These are phyloP conservation scores for Phytophthora fragariaefolia DNA, from an alignment of 352 stramenopile genomes.

Conservation along the genomic window DNA sequence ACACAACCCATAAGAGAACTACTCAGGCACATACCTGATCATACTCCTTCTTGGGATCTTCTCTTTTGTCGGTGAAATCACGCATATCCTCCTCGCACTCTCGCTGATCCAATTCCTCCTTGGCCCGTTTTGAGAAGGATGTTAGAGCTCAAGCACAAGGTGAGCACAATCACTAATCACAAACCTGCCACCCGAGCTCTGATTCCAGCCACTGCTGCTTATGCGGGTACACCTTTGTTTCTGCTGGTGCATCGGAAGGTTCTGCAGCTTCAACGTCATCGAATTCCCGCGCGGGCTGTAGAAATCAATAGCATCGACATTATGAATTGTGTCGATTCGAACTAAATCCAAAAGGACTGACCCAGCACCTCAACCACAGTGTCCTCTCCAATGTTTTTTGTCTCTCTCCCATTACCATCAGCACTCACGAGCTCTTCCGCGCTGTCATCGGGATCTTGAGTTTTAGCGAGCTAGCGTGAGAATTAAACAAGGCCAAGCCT, in stretches of 20 bases:
- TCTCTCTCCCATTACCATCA: too few relatives aligned
- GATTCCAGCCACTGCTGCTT: conserved; percentile 13
- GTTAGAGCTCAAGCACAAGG: background rate
- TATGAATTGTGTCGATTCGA: too few relatives aligned
- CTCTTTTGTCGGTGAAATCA: background rate
- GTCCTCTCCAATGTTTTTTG: too few relatives aligned
- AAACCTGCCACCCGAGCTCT: conserved; percentile 23
- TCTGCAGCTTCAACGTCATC: conserved; percentile 3
- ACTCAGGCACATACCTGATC: background rate
- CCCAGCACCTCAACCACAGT: too few relatives aligned
- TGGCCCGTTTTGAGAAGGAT: background rate
- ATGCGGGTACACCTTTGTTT: conserved; percentile 14
- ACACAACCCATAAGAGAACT: background rate
- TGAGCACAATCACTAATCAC: background rate
- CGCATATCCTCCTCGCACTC: conserved; percentile 9
- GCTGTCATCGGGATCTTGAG: too few relatives aligned
- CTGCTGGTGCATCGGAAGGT: background rate
- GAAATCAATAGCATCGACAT: background rate
- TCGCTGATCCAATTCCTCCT: conserved; percentile 11
- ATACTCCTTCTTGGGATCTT: background rate
- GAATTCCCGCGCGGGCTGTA: background rate
- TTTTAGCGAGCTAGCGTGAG: too few relatives aligned
- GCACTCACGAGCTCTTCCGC: too few relatives aligned
- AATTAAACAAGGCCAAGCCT: background rate
- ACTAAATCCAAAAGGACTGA: too few relatives aligned